phyloP scores from a whole-genome alignment of 768 basidiomycete species.

The Lentinula sp. region DNA sequence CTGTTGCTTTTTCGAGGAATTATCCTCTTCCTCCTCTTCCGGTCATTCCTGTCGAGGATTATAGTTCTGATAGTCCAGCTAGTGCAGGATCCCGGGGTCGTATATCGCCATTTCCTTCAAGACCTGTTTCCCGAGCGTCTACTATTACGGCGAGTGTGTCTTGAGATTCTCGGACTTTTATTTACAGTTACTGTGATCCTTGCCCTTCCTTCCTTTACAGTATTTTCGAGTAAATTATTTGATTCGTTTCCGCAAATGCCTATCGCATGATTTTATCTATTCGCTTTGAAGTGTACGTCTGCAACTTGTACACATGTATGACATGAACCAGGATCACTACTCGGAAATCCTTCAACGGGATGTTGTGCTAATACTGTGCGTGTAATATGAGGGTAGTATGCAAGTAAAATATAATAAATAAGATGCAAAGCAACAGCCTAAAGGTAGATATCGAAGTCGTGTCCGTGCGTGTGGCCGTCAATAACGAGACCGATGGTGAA shows the following conservation, averaged over 20 bases:
- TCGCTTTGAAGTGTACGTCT: too few species aligned
- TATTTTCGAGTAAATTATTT: background rate
- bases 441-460: background rate
- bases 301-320: background rate
- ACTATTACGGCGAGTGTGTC: background rate
- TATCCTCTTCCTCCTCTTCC: background rate
- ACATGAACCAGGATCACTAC: background rate
- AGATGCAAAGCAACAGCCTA: background rate
- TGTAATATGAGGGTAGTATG: background rate
- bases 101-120: conserved; percentile 3
- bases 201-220: background rate
- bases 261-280: background rate
- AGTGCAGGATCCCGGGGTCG: background rate
- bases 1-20: background rate
- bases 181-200: too few species aligned
- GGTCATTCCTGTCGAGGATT: background rate
- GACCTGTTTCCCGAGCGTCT: background rate
- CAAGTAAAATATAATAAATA: background rate
- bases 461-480: background rate
- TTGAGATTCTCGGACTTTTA: background rate
- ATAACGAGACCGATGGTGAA: background rate
- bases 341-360: too few species aligned
- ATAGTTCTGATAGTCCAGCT: background rate
- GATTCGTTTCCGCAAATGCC: background rate
- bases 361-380: background rate